Evolutionary conservation across 805 yeast species (phyloP).

Genomic region (Zygotorulaspora sp.): DNA sequence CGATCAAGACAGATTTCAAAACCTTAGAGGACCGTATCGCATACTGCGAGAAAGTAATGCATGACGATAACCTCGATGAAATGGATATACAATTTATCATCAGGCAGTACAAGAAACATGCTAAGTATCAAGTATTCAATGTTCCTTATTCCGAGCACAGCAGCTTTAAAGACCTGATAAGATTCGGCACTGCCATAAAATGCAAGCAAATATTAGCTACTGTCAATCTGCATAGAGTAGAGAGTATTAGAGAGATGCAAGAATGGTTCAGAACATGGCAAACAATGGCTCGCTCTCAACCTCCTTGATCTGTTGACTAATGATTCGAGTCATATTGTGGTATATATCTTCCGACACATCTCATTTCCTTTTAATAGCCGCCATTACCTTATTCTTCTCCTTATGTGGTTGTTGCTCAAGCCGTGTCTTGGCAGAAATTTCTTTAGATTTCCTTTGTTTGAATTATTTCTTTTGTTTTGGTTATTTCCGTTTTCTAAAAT

Average conservation of each 20-base stretch:
- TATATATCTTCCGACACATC: too few relatives aligned
- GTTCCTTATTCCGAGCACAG: constrained; percentile 95
- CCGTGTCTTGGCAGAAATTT: too few relatives aligned
- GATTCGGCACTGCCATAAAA: constrained; percentile 52
- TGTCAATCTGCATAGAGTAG: constrained; percentile 45
- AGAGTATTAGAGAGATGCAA: constrained; percentile 29
- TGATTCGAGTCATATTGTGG: too few relatives aligned
- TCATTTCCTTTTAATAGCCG: too few relatives aligned
- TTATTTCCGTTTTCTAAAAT: too few relatives aligned
- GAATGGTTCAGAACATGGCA: constrained; percentile 38
- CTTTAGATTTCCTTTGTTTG: too few relatives aligned
- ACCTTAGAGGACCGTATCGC: constrained; percentile 16
- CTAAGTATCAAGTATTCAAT: constrained; percentile 46
- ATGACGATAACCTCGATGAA: constrained; percentile 9
- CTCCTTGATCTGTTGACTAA: too few relatives aligned
- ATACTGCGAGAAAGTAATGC: constrained; percentile 16
- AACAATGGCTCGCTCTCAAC: too few relatives aligned
- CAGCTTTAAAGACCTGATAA: constrained; percentile 72
- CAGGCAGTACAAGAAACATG: constrained; percentile 33
- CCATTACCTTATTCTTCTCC: too few relatives aligned
- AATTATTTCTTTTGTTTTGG: too few relatives aligned
- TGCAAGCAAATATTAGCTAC: constrained; percentile 68
- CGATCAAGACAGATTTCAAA: constrained; percentile 12
- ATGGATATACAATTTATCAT: constrained; percentile 20
- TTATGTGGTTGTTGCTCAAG: too few relatives aligned